These are phyloP conservation scores for Petunia axillaris DNA, from an alignment of 257 asterid genomes.

Conservation along the genomic window DNA sequence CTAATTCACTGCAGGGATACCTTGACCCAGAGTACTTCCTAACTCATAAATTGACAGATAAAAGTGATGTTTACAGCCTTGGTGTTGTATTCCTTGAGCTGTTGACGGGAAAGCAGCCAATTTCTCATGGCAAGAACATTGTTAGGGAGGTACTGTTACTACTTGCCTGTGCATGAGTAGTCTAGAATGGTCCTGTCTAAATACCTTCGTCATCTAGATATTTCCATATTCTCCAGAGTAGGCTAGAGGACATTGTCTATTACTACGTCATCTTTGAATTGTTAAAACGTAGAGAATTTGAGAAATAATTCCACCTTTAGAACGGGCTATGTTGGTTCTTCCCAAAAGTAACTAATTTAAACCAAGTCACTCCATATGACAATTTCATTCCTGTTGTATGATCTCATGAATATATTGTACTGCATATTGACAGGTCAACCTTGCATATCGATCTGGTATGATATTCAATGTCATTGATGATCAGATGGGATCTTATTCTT, in stretches of 20 bases:
- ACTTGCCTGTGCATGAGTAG: background rate
- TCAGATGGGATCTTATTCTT: constrained; percentile 75
- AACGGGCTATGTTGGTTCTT: background rate
- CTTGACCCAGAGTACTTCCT: constrained; percentile 97
- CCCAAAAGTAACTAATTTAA: background rate
- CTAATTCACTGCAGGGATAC: constrained; percentile 67
- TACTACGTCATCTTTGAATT: background rate
- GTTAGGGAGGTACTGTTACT: constrained; percentile 80
- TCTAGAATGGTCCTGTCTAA: background rate
- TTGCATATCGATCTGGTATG: constrained; percentile 62
- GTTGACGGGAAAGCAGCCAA: constrained; percentile 92
- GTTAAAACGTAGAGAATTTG: constrained; percentile 1
- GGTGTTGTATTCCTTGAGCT: constrained; percentile 95
- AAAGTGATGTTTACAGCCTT: constrained; percentile 95
- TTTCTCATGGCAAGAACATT: constrained; percentile 93
- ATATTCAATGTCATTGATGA: constrained; percentile 71
- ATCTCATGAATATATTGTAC: constrained; percentile 8
- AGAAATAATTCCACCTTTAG: constrained; percentile 18
- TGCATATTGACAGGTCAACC: constrained; percentile 59
- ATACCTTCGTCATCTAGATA: background rate
- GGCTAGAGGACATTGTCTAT: background rate
- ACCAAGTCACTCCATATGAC: background rate
- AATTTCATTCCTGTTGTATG: background rate
- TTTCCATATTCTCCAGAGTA: background rate
- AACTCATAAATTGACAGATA: constrained; percentile 91